Percentiles rank a stretch among this genome's conserved stretches.
phyloP scores from a whole-genome alignment of 1,284 basidiomycete genomes.

The Naganishia liquefaciens region DNA sequence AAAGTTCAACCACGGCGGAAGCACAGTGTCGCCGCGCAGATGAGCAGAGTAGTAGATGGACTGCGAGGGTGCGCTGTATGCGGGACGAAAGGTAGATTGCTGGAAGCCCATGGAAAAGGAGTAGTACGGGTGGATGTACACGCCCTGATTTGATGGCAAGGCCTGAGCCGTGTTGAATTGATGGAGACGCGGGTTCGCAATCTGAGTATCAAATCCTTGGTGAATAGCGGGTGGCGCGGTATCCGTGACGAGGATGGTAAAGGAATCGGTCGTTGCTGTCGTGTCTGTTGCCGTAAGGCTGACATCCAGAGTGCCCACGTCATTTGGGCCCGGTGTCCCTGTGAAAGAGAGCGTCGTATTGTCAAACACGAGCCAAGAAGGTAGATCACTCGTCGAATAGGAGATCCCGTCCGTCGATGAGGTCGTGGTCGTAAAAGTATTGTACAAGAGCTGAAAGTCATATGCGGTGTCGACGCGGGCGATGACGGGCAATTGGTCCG shows the following conservation, averaged over 20 bases:
- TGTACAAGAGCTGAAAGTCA: slow-evolving; percentile 50
- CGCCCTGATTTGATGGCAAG: slow-evolving; percentile 48
- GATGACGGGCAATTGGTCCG: slow-evolving; percentile 54
- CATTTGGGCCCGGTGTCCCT: slow-evolving; percentile 43
- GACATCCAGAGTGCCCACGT: slow-evolving; percentile 44
- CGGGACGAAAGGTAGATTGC: slow-evolving; percentile 50
- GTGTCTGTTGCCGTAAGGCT: slow-evolving; percentile 46
- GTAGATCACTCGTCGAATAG: slow-evolving; percentile 53
- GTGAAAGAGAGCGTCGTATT: slow-evolving; percentile 42
- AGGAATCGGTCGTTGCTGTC: slow-evolving; percentile 40
- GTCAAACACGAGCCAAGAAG: slow-evolving; percentile 56
- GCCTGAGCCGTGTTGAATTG: slow-evolving; percentile 47
- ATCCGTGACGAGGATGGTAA: slow-evolving; percentile 53
- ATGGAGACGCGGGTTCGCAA: slow-evolving; percentile 43
- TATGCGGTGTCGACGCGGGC: slow-evolving; percentile 51
- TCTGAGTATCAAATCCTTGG: slow-evolving; percentile 50
- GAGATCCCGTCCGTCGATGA: slow-evolving; percentile 42
- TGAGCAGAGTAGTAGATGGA: slow-evolving; percentile 55
- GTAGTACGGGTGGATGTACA: slow-evolving; percentile 55
- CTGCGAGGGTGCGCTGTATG: slow-evolving; percentile 44
- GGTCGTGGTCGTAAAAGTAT: slow-evolving; percentile 43
- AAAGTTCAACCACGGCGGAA: slow-evolving; percentile 59
- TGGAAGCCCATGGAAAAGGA: slow-evolving; percentile 61
- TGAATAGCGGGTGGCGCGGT: slow-evolving; percentile 49
- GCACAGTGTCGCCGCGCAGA: slow-evolving; percentile 48